Base-by-base conservation (phyloP, 2,329 filamentous ascomycete genomes). In the Bipolaris gigantea region DNA sequence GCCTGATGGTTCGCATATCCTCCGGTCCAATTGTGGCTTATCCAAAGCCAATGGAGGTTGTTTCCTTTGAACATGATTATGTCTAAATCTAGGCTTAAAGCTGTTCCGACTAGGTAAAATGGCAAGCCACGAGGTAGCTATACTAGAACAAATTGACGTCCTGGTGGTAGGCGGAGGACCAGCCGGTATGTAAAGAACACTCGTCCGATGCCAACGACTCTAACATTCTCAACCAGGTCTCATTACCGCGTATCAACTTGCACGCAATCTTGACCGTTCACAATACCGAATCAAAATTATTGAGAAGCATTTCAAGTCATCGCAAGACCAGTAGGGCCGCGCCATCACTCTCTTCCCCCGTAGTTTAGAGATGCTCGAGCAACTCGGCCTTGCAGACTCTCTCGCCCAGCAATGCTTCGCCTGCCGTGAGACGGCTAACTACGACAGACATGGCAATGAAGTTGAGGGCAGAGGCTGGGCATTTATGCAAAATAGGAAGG, bases 321-420 rank as follows among this genome's bases (percentile, higher is more conserved):
- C 74, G 1, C 80, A 82, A 62, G 79, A 81, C 52, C 66, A 76
- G n/a, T 82, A 80, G 65, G 81, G 81, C 15, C 77, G 81, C 7
- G 81, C 81, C 11, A 81, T 82, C 54, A 81, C 81, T 0, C 76
- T 84, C 2, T 84, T 79, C 53, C 79, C 81, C 1, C 73, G 81
- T 1, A 79, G 77, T 5, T 73, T 72, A 38, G 81, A 84, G 65
- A 77, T 82, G 66, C 75, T 84, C 1, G 79, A 82, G 48, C 80
- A 82, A 55, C 73, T 83, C 2, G 77, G 74, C 21, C 73, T 83
- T 7, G 75, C 76, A 1, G 79, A 83, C 23, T 70, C 76, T 7
- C 74, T 84, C 34, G 73, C 80, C 3, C 81, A 83, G 65, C 71
- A 79, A 48, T 81, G 80, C 55, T 83, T 83, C 61, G 79, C 80